A percentile compares a stretch with the other conserved stretches of the same genome.
phyloP scores from a whole-genome alignment of 306 rosid genomes.

The Fragaria ananassa region DNA sequence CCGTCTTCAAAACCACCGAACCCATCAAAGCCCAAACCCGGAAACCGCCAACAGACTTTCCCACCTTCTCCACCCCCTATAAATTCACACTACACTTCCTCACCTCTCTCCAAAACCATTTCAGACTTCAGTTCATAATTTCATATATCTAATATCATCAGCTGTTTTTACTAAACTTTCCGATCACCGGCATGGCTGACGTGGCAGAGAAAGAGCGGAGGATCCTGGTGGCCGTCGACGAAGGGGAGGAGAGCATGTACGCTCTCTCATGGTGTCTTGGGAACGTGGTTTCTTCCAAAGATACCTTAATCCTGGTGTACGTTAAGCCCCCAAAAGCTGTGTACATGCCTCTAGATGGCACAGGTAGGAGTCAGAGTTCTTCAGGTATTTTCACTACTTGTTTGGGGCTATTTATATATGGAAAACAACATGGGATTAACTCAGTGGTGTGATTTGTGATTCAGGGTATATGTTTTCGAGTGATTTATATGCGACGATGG shows the following conservation, averaged over 20 bases:
- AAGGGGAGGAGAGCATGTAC: slow-evolving; percentile 78
- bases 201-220: slow-evolving; percentile 42
- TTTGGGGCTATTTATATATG: neutral
- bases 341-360: slow-evolving; percentile 60
- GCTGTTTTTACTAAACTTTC: neutral
- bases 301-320: slow-evolving; percentile 61
- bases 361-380: slow-evolving; percentile 37
- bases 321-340: slow-evolving; percentile 51
- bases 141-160: neutral
- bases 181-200: slow-evolving; percentile 41
- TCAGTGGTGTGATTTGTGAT: slow-evolving; percentile 5
- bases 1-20: slow-evolving; percentile 18
- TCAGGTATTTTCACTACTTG: neutral
- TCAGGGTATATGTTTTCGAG: slow-evolving; percentile 70
- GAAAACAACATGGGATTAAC: neutral
- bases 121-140: neutral
- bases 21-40: slow-evolving; percentile 21
- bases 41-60: slow-evolving; percentile 43
- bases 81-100: slow-evolving; percentile 1
- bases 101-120: neutral
- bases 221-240: slow-evolving; percentile 84
- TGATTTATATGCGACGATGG: slow-evolving; percentile 52
- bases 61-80: neutral
- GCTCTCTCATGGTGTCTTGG: slow-evolving; percentile 82
- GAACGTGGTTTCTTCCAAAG: slow-evolving; percentile 54